These are phyloP conservation scores for Pseudocercospora pini-densiflorae DNA, from an alignment of 2,329 filamentous ascomycete species.

Conservation along the genomic window DNA sequence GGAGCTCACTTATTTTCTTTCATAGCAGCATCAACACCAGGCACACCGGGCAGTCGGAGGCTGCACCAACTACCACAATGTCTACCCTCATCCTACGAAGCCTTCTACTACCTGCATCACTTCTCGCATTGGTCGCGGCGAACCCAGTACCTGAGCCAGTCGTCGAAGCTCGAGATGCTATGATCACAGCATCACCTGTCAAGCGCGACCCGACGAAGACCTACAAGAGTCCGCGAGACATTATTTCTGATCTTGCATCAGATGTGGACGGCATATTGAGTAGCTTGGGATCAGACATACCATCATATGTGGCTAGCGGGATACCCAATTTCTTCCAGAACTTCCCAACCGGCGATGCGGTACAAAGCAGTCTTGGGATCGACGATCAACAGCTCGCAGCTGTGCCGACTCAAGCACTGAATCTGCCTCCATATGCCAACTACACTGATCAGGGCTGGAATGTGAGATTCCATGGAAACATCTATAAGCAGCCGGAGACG, in stretches of 20 bases:
- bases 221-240: conserved; percentile 50
- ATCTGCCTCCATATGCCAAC: conserved; percentile 70
- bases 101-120: conserved; percentile 35
- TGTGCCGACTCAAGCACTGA: conserved; percentile 71
- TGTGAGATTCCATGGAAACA: conserved; percentile 75
- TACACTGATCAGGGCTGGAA: conserved; percentile 81
- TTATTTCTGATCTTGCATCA: conserved; percentile 56
- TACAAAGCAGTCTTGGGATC: conserved; percentile 66
- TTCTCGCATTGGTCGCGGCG: conserved; percentile 34
- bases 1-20: background rate
- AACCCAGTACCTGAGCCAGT: conserved; percentile 28
- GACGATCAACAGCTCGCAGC: conserved; percentile 63
- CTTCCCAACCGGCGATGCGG: conserved; percentile 63
- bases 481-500: conserved; percentile 78
- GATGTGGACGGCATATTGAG: conserved; percentile 48
- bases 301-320: conserved; percentile 64
- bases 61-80: conserved; percentile 7
- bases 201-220: conserved; percentile 48
- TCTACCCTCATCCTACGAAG: conserved; percentile 22
- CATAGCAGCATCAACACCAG: background rate
- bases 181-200: conserved; percentile 55
- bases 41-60: background rate
- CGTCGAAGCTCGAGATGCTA: conserved; percentile 42
- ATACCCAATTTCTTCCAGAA: conserved; percentile 70
- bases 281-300: conserved; percentile 59